Conservation (phyloP, 805 yeast species). For the Lipomyces sp. region DNA sequence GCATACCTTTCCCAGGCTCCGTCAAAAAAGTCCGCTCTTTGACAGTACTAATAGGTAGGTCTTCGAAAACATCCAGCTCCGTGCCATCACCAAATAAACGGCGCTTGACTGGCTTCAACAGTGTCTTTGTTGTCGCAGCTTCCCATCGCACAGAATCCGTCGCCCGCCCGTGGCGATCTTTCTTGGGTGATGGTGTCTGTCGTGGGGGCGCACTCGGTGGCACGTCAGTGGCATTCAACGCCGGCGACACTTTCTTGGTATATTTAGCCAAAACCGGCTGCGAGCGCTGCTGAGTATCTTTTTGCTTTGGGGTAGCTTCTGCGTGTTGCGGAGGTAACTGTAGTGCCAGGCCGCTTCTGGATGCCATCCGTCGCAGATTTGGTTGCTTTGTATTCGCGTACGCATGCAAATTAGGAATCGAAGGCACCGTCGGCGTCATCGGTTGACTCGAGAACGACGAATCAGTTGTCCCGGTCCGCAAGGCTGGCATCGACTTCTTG, state of each 20-base stretch:
- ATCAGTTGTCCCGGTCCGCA: constrained; percentile 25
- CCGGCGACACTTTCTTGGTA: neutral
- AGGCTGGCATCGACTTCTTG: constrained; percentile 36
- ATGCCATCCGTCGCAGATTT: constrained; percentile 26
- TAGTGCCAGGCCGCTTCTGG: constrained; percentile 24
- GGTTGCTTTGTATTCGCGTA: constrained; percentile 18
- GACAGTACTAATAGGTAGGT: constrained; percentile 32
- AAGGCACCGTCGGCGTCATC: constrained; percentile 27
- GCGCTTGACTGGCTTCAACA: constrained; percentile 30
- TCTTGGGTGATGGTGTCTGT: constrained; percentile 27
- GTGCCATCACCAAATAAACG: constrained; percentile 43
- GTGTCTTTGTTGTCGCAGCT: constrained; percentile 29
- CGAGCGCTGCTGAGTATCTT: neutral
- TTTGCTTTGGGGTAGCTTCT: neutral
- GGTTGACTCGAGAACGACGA: neutral
- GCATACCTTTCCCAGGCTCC: constrained; percentile 4
- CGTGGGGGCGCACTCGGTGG: neutral
- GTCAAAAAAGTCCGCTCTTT: constrained; percentile 23
- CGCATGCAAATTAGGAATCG: constrained; percentile 20
- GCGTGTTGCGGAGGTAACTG: constrained; percentile 5
- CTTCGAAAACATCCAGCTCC: constrained; percentile 46
- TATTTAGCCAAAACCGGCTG: neutral
- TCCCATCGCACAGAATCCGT: constrained; percentile 25
- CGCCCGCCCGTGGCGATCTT: neutral
- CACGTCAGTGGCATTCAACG: neutral